These are phyloP conservation scores for Morella rubra DNA, from an alignment of 306 rosid genomes.

Conservation along the genomic window DNA sequence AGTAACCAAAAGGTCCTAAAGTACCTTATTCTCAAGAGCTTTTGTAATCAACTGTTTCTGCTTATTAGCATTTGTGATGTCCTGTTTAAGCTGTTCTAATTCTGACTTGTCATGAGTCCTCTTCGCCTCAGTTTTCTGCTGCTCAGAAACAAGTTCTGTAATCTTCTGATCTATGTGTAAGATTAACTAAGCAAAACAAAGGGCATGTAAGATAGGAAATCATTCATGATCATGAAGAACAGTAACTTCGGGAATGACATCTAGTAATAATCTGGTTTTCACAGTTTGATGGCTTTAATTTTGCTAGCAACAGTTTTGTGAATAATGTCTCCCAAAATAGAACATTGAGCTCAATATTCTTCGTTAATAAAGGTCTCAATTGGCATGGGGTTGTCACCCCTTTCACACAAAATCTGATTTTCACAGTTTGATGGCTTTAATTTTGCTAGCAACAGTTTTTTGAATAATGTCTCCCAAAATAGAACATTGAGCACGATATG, in stretches of 20 bases:
- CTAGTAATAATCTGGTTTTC: not conserved
- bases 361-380: no score
- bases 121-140: slow-evolving; percentile 91
- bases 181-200: slow-evolving; percentile 65
- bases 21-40: slow-evolving; percentile 83
- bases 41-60: slow-evolving; percentile 64
- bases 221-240: slow-evolving; percentile 22
- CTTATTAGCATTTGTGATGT: slow-evolving; percentile 81
- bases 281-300: not conserved
- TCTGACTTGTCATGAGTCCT: slow-evolving; percentile 70
- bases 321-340: not conserved
- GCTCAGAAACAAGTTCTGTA: slow-evolving; percentile 80
- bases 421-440: not conserved
- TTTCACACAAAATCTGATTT: not conserved
- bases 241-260: not conserved
- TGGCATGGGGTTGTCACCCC: no score
- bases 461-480: not conserved
- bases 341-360: not conserved
- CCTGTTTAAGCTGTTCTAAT: slow-evolving; percentile 81
- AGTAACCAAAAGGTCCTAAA: slow-evolving; percentile 12
- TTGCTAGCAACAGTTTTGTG: not conserved
- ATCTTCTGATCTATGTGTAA: slow-evolving; percentile 86
- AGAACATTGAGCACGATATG: not conserved
- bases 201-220: slow-evolving; percentile 5
- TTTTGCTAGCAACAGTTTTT: not conserved